Evolutionary conservation across 345 rosid species (phyloP), one percentile per base, ranked within the genome.

Genomic region (Nephelium lappaceum): DNA sequence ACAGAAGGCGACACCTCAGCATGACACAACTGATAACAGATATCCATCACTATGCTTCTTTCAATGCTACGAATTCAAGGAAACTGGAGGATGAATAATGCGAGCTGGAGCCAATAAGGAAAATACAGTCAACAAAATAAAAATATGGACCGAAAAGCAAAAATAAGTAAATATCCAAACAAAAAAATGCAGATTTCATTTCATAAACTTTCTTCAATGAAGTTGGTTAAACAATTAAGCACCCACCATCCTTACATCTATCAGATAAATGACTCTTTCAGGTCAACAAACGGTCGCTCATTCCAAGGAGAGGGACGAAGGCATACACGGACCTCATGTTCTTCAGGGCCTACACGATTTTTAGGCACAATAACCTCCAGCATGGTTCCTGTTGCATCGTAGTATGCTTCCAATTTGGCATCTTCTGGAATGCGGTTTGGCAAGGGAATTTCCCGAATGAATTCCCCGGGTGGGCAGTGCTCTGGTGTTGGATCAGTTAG

Each of bases 381-480:
- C 81, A 84, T 80, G 2, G 95, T 89, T 31, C 97, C 98, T 0
- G 90, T 88, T 78, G 87, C 93, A 11, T 94, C 94, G 0, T 85
- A 69, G 81, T 87, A 92, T 74, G 98, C 98, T 84, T 94, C 97
- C 58, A 94, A 88, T 77, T 87, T 83, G 27, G 98, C 98, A 76
- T 92, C 97, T 80, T 94, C 98, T 31, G 97, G 97, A 76, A 94
- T 94, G 72, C 91, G 90, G 82, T 87, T 91, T 0, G 93, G 93
- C 25, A 94, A 87, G 80, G 92, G 87, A 68, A 94, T 89, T 75
- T 90, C 95, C 38, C 98, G 84, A 24, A 92, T 82, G 65, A 94
- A 94, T 73, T 92, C 97, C 77, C 98, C 98, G 0, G 93, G 98
- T 74, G 97, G 94, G 93, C 97, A 94, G 81, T 94, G 97, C 89